Percentiles rank a stretch among this genome's conserved stretches.
Evolutionary conservation across 768 basidiomycete genomes (phyloP).

Genomic region (Phylloporus arenicola): DNA sequence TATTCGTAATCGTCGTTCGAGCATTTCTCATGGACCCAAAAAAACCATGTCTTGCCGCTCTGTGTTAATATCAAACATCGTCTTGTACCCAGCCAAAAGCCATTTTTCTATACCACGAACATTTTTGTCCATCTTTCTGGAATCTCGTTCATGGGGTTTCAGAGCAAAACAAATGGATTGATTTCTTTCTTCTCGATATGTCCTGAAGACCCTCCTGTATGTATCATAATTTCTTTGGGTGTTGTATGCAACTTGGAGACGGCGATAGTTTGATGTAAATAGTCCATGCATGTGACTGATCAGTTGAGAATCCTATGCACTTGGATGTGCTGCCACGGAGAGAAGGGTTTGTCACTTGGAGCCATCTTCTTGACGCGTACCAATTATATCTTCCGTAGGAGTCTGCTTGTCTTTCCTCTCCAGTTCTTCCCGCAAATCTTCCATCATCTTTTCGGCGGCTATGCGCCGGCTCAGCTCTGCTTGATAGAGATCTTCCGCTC

Average conservation of each 20-base stretch:
- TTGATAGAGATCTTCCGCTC: constrained; percentile 29
- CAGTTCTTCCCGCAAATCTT: constrained; percentile 12
- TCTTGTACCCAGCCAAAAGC: constrained; percentile 20
- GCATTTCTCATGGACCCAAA: constrained; percentile 17
- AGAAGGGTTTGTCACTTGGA: not conserved
- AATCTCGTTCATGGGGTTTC: constrained; percentile 3
- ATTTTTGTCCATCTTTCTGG: constrained; percentile 1
- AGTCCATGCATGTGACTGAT: too few relatives aligned
- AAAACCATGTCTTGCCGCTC: constrained; percentile 8
- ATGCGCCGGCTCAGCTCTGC: constrained; percentile 30
- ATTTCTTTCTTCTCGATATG: constrained; percentile 18
- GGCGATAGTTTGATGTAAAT: too few relatives aligned
- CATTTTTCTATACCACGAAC: constrained; percentile 22
- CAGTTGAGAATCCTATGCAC: too few relatives aligned
- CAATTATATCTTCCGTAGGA: not conserved
- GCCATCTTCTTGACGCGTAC: not conserved
- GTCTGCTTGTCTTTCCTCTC: not conserved
- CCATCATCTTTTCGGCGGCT: constrained; percentile 25
- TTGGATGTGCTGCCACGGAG: not conserved
- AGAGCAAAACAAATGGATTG: constrained; percentile 16
- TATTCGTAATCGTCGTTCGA: constrained; percentile 22
- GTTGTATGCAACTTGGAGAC: not conserved
- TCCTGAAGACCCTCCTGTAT: constrained; percentile 12
- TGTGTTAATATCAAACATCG: constrained; percentile 25
- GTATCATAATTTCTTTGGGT: constrained; percentile 16